Evolutionary conservation across 257 asterid genomes (phyloP), one percentile per base, ranked within the genome.

Genomic region (Nicotiana paniculata): DNA sequence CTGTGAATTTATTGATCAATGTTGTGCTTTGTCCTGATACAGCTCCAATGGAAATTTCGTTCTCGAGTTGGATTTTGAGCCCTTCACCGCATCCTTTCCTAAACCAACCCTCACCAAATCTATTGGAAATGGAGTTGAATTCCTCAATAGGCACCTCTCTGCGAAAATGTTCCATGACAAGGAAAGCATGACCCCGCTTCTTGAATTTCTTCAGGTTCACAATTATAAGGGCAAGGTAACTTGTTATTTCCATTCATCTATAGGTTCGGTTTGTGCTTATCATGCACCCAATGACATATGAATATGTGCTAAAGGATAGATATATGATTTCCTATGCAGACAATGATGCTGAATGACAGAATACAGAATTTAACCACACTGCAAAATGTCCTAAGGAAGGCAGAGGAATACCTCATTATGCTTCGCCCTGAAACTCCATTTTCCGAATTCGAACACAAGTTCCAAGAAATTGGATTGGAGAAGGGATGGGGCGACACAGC

Each of bases 401-500:
- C 98, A 7, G 98, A 94, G 91, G 99, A 96, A 87, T 93, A 92
- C 65, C 95, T 96, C 55, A 89, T 97, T 0, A 92, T 88, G 1
- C 95, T 94, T 26, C 89, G 92, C 5, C 87, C 91, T 0, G 91
- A 90, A 9, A 94, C 97, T 1, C 81, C 89, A 3, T 96, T 80
- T 74, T 88, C 82, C 0, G 95, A 91, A n/a, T 92, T 96, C 7
- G 98, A 94, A 53, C 89, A 86, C 75, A 93, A 88, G 82, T 94
- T 96, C 83, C 97, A 94, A 80, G 97, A 92, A 83, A 92, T 94
- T 30, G 99, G 99, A 48, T 69, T 94, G 87, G 99, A 96, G 91
- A 91, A 95, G 39, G 99, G 99, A 43, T 96, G 98, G 99, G 99
- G 99, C 2, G 97, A 96, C 79, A 90, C 86, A 0, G 98, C 97